Conservation (phyloP, 352 stramenopile genomes). For the Phytophthora pluvialis region DNA sequence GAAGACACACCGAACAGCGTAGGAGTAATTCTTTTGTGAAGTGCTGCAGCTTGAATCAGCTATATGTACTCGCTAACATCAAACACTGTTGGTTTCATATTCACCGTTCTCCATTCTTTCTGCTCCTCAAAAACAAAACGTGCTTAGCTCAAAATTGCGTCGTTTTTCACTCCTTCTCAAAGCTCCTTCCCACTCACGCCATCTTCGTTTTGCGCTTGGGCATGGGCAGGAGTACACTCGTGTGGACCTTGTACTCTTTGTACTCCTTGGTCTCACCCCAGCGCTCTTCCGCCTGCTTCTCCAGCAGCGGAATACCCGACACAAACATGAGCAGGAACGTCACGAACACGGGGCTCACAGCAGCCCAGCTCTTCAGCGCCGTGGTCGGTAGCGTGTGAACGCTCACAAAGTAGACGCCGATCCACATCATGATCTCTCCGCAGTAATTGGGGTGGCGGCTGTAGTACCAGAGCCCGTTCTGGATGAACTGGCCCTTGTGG, state of each 20-base stretch:
- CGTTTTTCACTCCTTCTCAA: not conserved
- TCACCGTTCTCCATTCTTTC: no score
- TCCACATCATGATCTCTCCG: conserved; percentile 93
- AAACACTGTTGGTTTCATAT: no score
- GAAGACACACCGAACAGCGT: no score
- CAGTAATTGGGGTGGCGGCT: conserved; percentile 94
- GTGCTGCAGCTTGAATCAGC: no score
- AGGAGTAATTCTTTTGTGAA: no score
- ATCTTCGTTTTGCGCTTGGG: conserved; percentile 26
- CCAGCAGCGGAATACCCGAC: conserved; percentile 79
- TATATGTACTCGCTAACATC: no score
- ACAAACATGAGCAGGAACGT: conserved; percentile 72
- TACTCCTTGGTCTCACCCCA: conserved; percentile 75
- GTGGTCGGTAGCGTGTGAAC: conserved; percentile 51
- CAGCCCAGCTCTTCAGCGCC: conserved; percentile 45
- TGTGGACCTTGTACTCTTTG: conserved; percentile 79
- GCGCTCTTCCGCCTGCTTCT: conserved; percentile 74
- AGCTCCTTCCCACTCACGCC: conserved; percentile 35
- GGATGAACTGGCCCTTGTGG: conserved; percentile 87
- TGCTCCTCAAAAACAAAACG: no score
- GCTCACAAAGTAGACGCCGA: conserved; percentile 60
- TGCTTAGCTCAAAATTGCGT: conserved; percentile 4
- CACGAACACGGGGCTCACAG: conserved; percentile 73
- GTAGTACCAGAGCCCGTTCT: conserved; percentile 84
- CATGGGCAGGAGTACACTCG: conserved; percentile 63